Base-by-base conservation (phyloP, 306 rosid species). In the Acacia confusa region DNA sequence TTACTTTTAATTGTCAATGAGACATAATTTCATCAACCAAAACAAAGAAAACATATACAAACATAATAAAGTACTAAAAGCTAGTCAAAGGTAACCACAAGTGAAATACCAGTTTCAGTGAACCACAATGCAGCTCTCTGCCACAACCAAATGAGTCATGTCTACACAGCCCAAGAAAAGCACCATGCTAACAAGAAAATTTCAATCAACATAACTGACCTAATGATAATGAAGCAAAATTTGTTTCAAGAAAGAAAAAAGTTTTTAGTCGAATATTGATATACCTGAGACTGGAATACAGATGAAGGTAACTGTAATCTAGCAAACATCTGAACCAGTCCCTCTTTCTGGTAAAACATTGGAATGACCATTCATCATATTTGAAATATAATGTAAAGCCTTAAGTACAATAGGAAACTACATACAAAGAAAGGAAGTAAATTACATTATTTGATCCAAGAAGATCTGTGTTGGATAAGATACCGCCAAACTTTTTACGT, bases 371-470 rank as follows among this genome's bases (percentile, higher is more conserved):
- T 16, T 75, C 58, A 41, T 82, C 55, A 87, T 82, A 79, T 66
- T 82, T 48, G 75, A 63, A 82, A 73, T 4, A 61, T 79, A 81
- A 80, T 50, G 72, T 27, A 79, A 57, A 66, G 41, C 75, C 48
- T 75, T 78, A 82, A 50, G 48, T 30, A 76, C 82, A 74, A 70
- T 74, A 57, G 64, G 78, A 68, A 76, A 88, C 45, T 79, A 57
- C 74, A 13, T 67, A 66, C 55, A 74, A 13, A 19, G 75, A 84
- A 45, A 79, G 78, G 58, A 78, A 76, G 85, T 38, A 81, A 47
- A 68, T 87, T 92, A 95, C 99, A 86, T 93, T 81, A 67, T 88
- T 87, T 70, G 99, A 88, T 86, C 99, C 99, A 89, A 95, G 84
- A 82, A 93, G 90, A 72, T 90, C 91, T 84, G 87, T 91, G 78